Evolutionary conservation across 2,329 filamentous ascomycete genomes (phyloP).

Genomic region (Endocalyx cinctus): DNA sequence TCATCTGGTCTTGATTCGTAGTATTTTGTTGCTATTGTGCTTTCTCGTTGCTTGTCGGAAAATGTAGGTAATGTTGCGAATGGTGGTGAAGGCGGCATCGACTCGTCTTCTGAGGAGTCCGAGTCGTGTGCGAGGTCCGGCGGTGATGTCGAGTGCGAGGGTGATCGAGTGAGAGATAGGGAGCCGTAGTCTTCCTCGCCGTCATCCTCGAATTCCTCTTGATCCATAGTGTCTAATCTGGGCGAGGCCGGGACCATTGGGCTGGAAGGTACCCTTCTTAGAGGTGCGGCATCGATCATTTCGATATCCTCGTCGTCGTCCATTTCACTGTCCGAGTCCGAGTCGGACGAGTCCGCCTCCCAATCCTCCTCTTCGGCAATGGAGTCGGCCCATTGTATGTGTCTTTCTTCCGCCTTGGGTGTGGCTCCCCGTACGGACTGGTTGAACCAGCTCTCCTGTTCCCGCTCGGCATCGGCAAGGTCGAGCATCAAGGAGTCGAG

Average conservation of each 20-base stretch:
- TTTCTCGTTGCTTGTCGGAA: conserved; percentile 49
- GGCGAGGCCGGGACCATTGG: conserved; percentile 21
- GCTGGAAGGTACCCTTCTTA: conserved; percentile 42
- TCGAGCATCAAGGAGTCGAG: conserved; percentile 91
- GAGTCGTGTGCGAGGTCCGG: conserved; percentile 68
- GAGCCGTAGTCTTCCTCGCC: conserved; percentile 54
- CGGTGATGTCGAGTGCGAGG: conserved; percentile 60
- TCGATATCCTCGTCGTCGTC: conserved; percentile 55
- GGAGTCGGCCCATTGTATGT: conserved; percentile 83
- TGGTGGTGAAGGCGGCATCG: conserved; percentile 67
- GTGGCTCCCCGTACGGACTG: conserved; percentile 78
- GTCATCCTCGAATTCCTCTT: conserved; percentile 40
- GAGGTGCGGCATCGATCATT: conserved; percentile 44
- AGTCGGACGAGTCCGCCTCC: conserved; percentile 58
- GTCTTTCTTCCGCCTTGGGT: conserved; percentile 55
- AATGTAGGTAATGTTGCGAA: conserved; percentile 55
- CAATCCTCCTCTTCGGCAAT: conserved; percentile 72
- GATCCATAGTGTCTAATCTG: conserved; percentile 31
- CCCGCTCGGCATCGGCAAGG: conserved; percentile 87
- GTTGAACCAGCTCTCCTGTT: conserved; percentile 98
- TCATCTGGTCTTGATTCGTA: conserved; percentile 32
- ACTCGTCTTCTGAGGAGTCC: conserved; percentile 68
- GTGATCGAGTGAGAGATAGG: conserved; percentile 64
- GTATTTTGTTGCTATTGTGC: conserved; percentile 28
- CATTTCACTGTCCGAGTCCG: conserved; percentile 45